A percentile compares a stretch with the other conserved stretches of the same genome.
Conservation (phyloP, 73 alveolate genomes). For the Stentor coeruleus region DNA sequence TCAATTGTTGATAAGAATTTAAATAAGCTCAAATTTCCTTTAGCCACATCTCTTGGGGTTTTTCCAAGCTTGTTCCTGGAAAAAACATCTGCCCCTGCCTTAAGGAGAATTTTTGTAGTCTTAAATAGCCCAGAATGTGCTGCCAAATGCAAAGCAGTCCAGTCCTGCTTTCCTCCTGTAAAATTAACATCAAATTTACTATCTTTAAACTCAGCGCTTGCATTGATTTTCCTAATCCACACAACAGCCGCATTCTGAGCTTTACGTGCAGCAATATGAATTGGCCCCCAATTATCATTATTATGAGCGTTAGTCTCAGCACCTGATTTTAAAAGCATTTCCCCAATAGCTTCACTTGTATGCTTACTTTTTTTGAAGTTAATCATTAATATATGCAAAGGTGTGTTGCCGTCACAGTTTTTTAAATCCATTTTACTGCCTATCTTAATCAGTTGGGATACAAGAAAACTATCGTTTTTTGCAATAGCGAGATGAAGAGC, state of each 20-base stretch:
- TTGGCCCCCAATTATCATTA: constrained; percentile 81
- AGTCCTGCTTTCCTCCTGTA: constrained; percentile 66
- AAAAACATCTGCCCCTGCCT: constrained; percentile 73
- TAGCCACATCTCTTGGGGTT: constrained; percentile 71
- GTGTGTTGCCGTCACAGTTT: constrained; percentile 49
- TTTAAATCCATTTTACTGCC: constrained; percentile 41
- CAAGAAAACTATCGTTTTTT: constrained; percentile 32
- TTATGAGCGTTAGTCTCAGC: constrained; percentile 64
- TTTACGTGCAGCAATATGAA: constrained; percentile 82
- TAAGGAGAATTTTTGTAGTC: constrained; percentile 51
- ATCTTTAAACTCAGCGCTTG: constrained; percentile 24
- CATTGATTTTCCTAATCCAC: constrained; percentile 42
- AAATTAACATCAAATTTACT: constrained; percentile 65
- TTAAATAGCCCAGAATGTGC: constrained; percentile 58
- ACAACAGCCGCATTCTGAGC: constrained; percentile 65
- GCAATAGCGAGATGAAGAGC: constrained; percentile 59
- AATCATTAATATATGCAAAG: constrained; percentile 51
- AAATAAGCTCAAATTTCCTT: constrained; percentile 64
- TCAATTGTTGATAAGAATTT: constrained; percentile 56
- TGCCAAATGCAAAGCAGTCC: constrained; percentile 86
- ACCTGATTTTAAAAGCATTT: constrained; percentile 57
- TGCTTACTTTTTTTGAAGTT: constrained; percentile 49
- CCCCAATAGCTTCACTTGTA: constrained; percentile 60
- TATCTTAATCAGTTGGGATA: constrained; percentile 30
- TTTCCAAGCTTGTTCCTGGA: constrained; percentile 71